phyloP scores from a whole-genome alignment of 805 yeast genomes.

The Saccharomycopsis microspora region DNA sequence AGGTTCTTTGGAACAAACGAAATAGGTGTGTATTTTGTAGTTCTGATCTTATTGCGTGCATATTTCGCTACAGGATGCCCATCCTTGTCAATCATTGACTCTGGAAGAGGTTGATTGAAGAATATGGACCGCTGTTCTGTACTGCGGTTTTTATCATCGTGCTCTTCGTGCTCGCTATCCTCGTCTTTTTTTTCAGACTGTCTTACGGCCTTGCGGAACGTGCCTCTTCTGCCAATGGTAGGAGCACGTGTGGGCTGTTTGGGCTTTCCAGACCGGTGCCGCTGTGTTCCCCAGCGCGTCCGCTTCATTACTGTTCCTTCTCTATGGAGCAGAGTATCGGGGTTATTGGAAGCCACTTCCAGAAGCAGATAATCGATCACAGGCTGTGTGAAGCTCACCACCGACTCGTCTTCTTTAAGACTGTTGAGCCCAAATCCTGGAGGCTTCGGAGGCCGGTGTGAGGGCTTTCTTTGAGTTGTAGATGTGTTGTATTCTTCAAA shows the following conservation, averaged over 20 bases:
- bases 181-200: constrained; percentile 19
- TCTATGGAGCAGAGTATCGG: constrained; percentile 23
- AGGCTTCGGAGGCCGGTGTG: background rate
- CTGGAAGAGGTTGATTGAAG: constrained; percentile 52
- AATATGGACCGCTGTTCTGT: constrained; percentile 38
- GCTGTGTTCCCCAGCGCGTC: constrained; percentile 85
- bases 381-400: background rate
- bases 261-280: constrained; percentile 64
- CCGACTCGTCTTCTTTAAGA: constrained; percentile 10
- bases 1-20: constrained; percentile 82
- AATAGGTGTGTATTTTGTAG: constrained; percentile 90
- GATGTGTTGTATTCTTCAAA: background rate
- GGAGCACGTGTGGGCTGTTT: constrained; percentile 35
- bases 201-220: constrained; percentile 7
- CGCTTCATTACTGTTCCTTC: constrained; percentile 52
- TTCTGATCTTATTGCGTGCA: constrained; percentile 85
- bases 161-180: constrained; percentile 25
- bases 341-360: constrained; percentile 9
- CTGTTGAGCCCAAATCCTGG: background rate
- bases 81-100: constrained; percentile 43
- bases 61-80: constrained; percentile 51
- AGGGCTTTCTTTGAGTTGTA: background rate
- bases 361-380: constrained; percentile 5
- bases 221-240: constrained; percentile 11
- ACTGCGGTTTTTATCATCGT: constrained; percentile 25